These are phyloP conservation scores for Chenopodium quinoa DNA, from an alignment of 148 eudicot genomes.

Conservation along the genomic window DNA sequence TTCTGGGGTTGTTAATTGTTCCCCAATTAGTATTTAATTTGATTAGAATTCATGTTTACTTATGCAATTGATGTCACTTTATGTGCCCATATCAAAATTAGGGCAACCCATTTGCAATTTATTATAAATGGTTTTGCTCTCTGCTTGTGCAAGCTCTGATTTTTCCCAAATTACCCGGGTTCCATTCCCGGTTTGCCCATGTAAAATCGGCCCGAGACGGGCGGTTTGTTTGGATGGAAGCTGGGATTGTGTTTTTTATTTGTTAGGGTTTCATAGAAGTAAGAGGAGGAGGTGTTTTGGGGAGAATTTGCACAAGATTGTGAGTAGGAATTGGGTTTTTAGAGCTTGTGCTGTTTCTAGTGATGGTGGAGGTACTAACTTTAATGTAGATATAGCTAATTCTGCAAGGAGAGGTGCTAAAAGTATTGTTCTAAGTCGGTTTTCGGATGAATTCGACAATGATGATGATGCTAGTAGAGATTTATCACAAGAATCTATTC, in stretches of 20 bases:
- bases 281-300: constrained; percentile 27
- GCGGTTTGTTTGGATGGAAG: constrained; percentile 13
- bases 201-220: constrained; percentile 14
- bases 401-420: constrained; percentile 49
- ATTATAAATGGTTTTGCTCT: constrained; percentile 41
- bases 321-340: constrained; percentile 17
- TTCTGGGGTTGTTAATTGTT: neutral
- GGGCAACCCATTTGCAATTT: constrained; percentile 30
- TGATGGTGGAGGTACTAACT: constrained; percentile 39
- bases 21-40: neutral
- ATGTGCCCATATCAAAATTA: constrained; percentile 27
- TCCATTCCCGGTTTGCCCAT: constrained; percentile 30
- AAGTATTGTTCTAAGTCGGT: constrained; percentile 42
- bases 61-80: constrained; percentile 27
- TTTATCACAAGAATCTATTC: constrained; percentile 38
- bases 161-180: constrained; percentile 26
- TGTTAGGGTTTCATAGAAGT: constrained; percentile 20
- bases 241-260: constrained; percentile 20
- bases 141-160: constrained; percentile 25
- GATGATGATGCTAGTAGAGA: constrained; percentile 20
- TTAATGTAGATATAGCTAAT: constrained; percentile 39
- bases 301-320: constrained; percentile 10
- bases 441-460: constrained; percentile 44
- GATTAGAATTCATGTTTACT: constrained; percentile 29
- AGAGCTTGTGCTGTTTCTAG: constrained; percentile 39